Evolutionary conservation across 352 stramenopile species (phyloP).

Genomic region (Globisporangium acanthophoron): DNA sequence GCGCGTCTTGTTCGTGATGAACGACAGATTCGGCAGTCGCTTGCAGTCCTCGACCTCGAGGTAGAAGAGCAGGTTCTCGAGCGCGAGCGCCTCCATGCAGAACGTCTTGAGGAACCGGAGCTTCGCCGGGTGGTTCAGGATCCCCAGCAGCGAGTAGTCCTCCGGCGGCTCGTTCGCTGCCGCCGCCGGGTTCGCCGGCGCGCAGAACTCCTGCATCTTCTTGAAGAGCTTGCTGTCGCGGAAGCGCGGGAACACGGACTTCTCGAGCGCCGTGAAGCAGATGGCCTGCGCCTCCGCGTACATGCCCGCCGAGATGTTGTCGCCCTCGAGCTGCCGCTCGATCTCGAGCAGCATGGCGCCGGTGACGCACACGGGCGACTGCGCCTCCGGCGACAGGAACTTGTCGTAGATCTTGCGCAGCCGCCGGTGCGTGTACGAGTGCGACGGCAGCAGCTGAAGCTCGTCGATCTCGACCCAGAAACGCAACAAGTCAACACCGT

Average conservation of each 20-base stretch:
- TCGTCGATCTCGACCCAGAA: constrained; percentile 85
- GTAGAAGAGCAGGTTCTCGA: constrained; percentile 84
- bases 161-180: constrained; percentile 19
- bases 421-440: constrained; percentile 75
- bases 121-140: constrained; percentile 71
- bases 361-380: constrained; percentile 70
- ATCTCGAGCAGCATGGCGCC: constrained; percentile 63
- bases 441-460: constrained; percentile 60
- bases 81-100: constrained; percentile 74
- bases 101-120: constrained; percentile 83
- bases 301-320: constrained; percentile 67
- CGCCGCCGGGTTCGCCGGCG: constrained; percentile 19
- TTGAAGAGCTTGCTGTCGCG: constrained; percentile 68
- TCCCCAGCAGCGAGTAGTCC: constrained; percentile 55
- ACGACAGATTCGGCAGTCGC: constrained; percentile 72
- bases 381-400: constrained; percentile 66
- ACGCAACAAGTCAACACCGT: constrained; percentile 55
- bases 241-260: constrained; percentile 73
- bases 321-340: constrained; percentile 44
- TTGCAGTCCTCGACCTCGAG: constrained; percentile 84
- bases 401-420: constrained; percentile 87
- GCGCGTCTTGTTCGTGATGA: constrained; percentile 69
- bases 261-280: constrained; percentile 60
- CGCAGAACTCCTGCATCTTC: constrained; percentile 75
- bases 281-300: constrained; percentile 62